phyloP scores from a whole-genome alignment of 305 asterid species.

The Lippia alba region DNA sequence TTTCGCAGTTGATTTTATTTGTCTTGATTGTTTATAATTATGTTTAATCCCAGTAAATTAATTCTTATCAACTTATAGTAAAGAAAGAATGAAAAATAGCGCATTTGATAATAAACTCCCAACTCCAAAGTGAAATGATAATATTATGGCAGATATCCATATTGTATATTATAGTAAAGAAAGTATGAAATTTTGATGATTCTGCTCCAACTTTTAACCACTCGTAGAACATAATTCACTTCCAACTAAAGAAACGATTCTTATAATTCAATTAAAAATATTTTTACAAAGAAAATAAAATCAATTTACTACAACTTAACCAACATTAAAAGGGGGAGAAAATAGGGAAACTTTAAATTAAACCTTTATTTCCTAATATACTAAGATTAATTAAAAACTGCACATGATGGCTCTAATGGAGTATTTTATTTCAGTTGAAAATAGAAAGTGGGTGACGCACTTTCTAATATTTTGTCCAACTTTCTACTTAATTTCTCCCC shows the following conservation, averaged over 20 bases:
- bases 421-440: conserved; percentile 19
- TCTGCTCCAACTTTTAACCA: not conserved
- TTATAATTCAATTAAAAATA: too few species aligned
- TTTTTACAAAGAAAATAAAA: not conserved
- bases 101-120: not conserved
- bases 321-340: not conserved
- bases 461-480: conserved; percentile 30
- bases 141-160: not conserved
- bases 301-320: too few species aligned
- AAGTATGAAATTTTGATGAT: not conserved
- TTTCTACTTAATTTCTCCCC: conserved; percentile 23
- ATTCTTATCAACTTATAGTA: not conserved
- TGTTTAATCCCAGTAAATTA: too few species aligned
- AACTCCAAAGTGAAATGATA: not conserved
- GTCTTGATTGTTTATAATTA: too few species aligned
- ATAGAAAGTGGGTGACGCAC: conserved; percentile 48
- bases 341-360: not conserved
- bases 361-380: not conserved
- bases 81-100: not conserved
- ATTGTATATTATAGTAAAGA: too few species aligned
- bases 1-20: too few species aligned
- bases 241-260: too few species aligned
- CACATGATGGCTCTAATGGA: conserved; percentile 25
- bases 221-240: too few species aligned
- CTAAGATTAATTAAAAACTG: conserved; percentile 22